phyloP scores from a whole-genome alignment of 805 yeast genomes.

The Yamadazyma endophytica region DNA sequence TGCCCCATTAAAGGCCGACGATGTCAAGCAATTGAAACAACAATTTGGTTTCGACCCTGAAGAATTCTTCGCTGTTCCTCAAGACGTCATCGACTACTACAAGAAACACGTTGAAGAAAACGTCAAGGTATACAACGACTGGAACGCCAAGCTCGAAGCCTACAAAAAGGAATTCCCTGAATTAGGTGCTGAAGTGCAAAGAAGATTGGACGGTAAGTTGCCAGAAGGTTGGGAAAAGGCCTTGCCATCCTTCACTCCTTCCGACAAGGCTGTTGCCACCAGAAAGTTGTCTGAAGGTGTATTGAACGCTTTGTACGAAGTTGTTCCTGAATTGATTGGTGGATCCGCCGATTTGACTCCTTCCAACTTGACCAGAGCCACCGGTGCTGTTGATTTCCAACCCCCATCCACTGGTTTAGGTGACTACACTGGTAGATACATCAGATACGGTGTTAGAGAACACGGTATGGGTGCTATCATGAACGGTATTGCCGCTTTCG shows the following conservation, averaged over 20 bases:
- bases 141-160: conserved; percentile 61
- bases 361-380: conserved; percentile 90
- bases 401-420: conserved; percentile 78
- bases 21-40: conserved; percentile 78
- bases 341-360: conserved; percentile 99
- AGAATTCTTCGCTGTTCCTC: conserved; percentile 72
- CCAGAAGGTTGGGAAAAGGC: conserved; percentile 77
- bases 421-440: conserved; percentile 85
- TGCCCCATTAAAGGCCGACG: conserved; percentile 91
- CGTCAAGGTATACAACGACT: conserved; percentile 64
- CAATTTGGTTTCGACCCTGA: conserved; percentile 86
- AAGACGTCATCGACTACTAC: conserved; percentile 75
- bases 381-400: conserved; percentile 87
- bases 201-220: conserved; percentile 74
- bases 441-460: conserved; percentile 98
- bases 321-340: conserved; percentile 85
- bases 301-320: conserved; percentile 56
- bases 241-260: conserved; percentile 75
- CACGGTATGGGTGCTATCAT: conserved; percentile 98
- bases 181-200: conserved; percentile 69
- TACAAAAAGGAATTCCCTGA: conserved; percentile 72
- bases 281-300: conserved; percentile 90
- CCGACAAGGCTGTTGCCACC: conserved; percentile 83
- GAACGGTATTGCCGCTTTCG: conserved; percentile 94
- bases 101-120: conserved; percentile 55